phyloP scores from a whole-genome alignment of 2,329 filamentous ascomycete genomes.

The Paecilomyces variotii region DNA sequence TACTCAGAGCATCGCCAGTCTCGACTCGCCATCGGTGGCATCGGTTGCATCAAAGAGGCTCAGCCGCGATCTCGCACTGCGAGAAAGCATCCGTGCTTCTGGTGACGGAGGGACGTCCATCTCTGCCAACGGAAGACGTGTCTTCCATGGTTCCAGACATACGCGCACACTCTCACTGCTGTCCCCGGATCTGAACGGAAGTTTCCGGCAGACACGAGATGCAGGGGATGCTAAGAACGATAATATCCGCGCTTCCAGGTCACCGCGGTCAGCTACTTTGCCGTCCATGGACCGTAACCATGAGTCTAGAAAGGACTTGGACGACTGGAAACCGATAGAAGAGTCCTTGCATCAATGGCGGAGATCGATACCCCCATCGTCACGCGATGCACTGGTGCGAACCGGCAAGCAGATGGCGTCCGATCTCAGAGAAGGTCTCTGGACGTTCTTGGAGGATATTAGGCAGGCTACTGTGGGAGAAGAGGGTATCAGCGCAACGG shows the following conservation, averaged over 20 bases:
- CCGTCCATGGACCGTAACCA: conserved; percentile 29
- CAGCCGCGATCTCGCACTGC: conserved; percentile 60
- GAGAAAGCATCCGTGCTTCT: conserved; percentile 56
- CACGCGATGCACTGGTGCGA: conserved; percentile 45
- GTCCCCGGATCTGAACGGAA: conserved; percentile 46
- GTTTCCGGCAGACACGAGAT: conserved; percentile 8
- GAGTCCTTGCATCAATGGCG: conserved; percentile 33
- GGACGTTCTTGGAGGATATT: conserved; percentile 92
- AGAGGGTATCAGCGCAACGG: conserved; percentile 62
- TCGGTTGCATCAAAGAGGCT: conserved; percentile 24
- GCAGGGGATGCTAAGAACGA: conserved; percentile 9
- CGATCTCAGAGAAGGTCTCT: conserved; percentile 81
- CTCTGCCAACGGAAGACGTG: conserved; percentile 44
- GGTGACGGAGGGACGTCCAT: conserved; percentile 25
- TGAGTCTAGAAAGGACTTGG: conserved; percentile 9
- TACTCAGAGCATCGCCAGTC: neutral
- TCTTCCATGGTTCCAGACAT: conserved; percentile 59
- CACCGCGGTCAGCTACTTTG: conserved; percentile 33
- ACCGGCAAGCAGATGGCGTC: conserved; percentile 72
- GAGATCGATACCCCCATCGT: conserved; percentile 35
- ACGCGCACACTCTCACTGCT: conserved; percentile 69
- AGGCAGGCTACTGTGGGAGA: conserved; percentile 93
- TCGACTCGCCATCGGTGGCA: neutral
- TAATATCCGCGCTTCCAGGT: conserved; percentile 23
- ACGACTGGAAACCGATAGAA: conserved; percentile 10